Conservation (phyloP, 1,139 yeast species). For the Yamadazyma mexicana region DNA sequence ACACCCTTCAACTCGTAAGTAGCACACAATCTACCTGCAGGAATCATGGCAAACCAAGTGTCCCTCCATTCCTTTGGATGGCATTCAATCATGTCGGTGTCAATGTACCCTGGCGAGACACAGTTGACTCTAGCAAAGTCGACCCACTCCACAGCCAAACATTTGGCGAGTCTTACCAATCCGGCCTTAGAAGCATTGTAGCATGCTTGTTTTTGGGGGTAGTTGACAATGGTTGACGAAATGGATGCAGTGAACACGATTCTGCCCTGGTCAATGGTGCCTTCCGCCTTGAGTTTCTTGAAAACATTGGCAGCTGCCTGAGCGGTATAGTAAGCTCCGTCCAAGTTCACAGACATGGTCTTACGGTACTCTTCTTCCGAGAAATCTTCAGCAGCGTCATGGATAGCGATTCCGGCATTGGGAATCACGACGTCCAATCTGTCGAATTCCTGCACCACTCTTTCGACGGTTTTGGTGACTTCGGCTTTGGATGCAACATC, state of each 20-base stretch:
- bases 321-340: constrained; percentile 45
- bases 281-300: constrained; percentile 34
- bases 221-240: constrained; percentile 45
- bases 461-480: constrained; percentile 19
- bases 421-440: constrained; percentile 52
- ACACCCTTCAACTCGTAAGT: constrained; percentile 60
- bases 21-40: constrained; percentile 51
- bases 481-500: constrained; percentile 22
- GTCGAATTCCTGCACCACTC: constrained; percentile 28
- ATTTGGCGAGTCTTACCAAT: constrained; percentile 45
- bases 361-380: constrained; percentile 19
- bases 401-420: constrained; percentile 53
- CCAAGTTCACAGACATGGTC: constrained; percentile 51
- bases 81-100: constrained; percentile 50
- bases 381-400: constrained; percentile 25
- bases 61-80: constrained; percentile 30
- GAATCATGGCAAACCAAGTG: constrained; percentile 44
- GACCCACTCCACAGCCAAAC: constrained; percentile 56
- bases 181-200: constrained; percentile 58
- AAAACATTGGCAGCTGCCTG: constrained; percentile 50
- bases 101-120: constrained; percentile 57
- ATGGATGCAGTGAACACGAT: constrained; percentile 29
- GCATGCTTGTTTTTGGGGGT: constrained; percentile 54
- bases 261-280: constrained; percentile 20
- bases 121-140: constrained; percentile 54